Evolutionary conservation across 805 yeast genomes (phyloP), one percentile per base, ranked within the genome.

Genomic region (Candida boidinii): DNA sequence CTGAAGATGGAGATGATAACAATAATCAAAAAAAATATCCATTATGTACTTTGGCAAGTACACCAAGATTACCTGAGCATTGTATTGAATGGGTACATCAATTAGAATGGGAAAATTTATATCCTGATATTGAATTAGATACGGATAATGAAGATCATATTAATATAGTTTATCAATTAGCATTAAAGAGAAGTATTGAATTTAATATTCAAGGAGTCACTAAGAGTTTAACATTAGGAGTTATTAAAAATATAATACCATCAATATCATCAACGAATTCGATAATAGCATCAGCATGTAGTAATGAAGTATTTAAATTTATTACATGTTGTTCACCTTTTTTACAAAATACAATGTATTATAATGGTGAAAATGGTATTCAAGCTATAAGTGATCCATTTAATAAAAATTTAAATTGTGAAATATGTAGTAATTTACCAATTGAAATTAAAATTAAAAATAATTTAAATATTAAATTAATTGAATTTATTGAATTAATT

Each of bases 251-350:
- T 47, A 88, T 90, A 38, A 81, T 90, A 8, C 98, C 98, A 0
- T 88, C 96, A 2, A 83, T 88, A 34, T 95, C 96, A 1, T 79
- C 94, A 2, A 88, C 96, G 0, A 90, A 92, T 53, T 95, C 97
- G 2, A 70, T 90, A 16, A 73, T 90, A 21, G 95, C 96, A 1
- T 94, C 92, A 0, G 68, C 86, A 5, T 83, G 95, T 52, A 81
- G 92, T 49, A 82, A 81, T 41, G 96, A 87, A 53, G 84, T 81
- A 2, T 73, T 85, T 54, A 88, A 88, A 49, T 63, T 87, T 17
- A 68, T 84, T 27, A 76, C 94, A 2, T 74, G 79, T 34, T 63
- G 76, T 36, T 75, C 76, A 39, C 90, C 87, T 0, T 58, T 60
- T 13, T 56, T 83, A 43, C 71, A 75, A 38, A 88, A 86, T 57